Conservation (phyloP, 2,329 filamentous ascomycete genomes). For the Parasarocladium wereldwijsianum region DNA sequence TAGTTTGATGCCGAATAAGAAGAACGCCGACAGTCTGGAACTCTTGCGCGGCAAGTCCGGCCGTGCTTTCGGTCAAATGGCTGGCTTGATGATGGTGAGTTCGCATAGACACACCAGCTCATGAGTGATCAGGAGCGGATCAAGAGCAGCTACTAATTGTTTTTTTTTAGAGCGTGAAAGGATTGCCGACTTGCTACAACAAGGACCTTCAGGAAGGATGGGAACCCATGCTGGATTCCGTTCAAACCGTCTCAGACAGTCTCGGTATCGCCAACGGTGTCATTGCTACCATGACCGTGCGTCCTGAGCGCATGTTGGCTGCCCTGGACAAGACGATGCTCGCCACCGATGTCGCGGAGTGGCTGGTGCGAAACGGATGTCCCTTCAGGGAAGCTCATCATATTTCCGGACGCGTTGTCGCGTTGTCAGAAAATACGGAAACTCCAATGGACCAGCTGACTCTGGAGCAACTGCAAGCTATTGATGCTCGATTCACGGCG, state of each 20-base stretch:
- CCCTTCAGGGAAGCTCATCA: slow-evolving; percentile 70
- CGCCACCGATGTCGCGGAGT: slow-evolving; percentile 51
- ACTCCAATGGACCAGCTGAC: slow-evolving; percentile 55
- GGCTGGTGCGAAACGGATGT: slow-evolving; percentile 46
- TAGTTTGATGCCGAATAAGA: slow-evolving; percentile 11
- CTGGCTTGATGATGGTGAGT: slow-evolving; percentile 42
- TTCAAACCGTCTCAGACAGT: slow-evolving; percentile 59
- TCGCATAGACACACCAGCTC: slow-evolving; percentile 12
- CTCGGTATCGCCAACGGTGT: slow-evolving; percentile 63
- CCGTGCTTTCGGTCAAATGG: slow-evolving; percentile 19
- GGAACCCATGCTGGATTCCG: slow-evolving; percentile 60
- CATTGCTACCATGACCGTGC: slow-evolving; percentile 48
- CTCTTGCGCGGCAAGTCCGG: slow-evolving; percentile 14
- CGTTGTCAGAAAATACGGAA: slow-evolving; percentile 46
- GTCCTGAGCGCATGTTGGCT: slow-evolving; percentile 55
- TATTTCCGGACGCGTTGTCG: slow-evolving; percentile 59
- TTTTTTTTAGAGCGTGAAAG: slow-evolving; percentile 29
- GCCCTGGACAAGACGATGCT: slow-evolving; percentile 63
- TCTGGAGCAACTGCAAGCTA: slow-evolving; percentile 49
- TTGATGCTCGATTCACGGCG: slow-evolving; percentile 52
- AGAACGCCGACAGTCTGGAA: slow-evolving; percentile 12
- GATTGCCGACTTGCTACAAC: slow-evolving; percentile 61
- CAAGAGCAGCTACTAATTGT: slow-evolving; percentile 14
- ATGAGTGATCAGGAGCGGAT: slow-evolving; percentile 12
- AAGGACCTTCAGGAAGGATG: slow-evolving; percentile 67